These are phyloP conservation scores for Geotrichum phurueaensis DNA, from an alignment of 1,139 yeast species.

Conservation along the genomic window DNA sequence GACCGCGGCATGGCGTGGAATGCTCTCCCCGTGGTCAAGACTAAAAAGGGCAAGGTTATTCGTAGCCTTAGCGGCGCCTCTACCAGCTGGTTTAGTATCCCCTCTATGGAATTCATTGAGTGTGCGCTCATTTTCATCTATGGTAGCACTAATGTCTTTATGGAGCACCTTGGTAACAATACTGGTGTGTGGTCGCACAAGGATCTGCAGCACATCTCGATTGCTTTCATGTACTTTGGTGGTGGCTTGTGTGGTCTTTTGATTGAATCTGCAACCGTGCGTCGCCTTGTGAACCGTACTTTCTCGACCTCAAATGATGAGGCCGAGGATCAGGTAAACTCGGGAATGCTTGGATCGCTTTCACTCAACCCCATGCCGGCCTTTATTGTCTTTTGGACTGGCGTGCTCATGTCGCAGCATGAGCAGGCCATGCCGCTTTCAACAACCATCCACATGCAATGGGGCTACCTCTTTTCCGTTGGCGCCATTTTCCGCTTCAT, in stretches of 20 bases:
- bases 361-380: conserved; percentile 81
- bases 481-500: conserved; percentile 72
- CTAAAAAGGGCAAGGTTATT: neutral
- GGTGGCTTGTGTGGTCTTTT: conserved; percentile 87
- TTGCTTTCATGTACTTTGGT: conserved; percentile 91
- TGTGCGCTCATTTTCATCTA: conserved; percentile 72
- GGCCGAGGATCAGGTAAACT: conserved; percentile 21
- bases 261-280: conserved; percentile 54
- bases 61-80: neutral
- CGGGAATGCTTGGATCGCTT: conserved; percentile 24
- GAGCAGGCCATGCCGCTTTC: conserved; percentile 74
- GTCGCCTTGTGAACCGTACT: conserved; percentile 24
- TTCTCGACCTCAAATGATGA: conserved; percentile 11
- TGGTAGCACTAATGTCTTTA: conserved; percentile 79
- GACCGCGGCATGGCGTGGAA: conserved; percentile 93
- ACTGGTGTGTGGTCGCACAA: conserved; percentile 86
- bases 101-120: conserved; percentile 84
- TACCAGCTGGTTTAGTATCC: neutral
- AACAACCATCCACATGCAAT: conserved; percentile 76
- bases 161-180: conserved; percentile 74
- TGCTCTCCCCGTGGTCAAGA: conserved; percentile 36
- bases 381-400: conserved; percentile 92
- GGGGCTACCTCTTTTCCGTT: conserved; percentile 78
- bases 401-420: conserved; percentile 92
- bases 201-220: conserved; percentile 90